Percentiles rank a stretch among this genome's conserved stretches.
phyloP scores from a whole-genome alignment of 371 early-diverging fungal species.

The Mucor velutinosus region DNA sequence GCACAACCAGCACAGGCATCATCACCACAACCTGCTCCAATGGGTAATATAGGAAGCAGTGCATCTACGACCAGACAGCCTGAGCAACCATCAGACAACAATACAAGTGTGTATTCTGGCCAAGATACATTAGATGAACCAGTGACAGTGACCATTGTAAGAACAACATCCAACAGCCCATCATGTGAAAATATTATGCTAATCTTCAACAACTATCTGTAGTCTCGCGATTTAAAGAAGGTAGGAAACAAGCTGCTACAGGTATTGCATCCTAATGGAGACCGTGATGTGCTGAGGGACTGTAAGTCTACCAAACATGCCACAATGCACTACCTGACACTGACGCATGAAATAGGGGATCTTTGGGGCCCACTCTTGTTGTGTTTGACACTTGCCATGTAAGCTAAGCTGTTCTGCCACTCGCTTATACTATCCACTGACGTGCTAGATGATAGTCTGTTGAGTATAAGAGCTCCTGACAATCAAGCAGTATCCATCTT shows the following conservation, averaged over 20 bases:
- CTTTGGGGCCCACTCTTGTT: conserved; percentile 95
- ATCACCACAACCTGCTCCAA: background rate
- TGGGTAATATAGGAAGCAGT: background rate
- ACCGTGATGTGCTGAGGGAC: conserved; percentile 72
- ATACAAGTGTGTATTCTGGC: conserved; percentile 14
- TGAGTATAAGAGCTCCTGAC: conserved; percentile 65
- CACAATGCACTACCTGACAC: too few species aligned
- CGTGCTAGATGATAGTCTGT: conserved; percentile 34
- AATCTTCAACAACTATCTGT: background rate
- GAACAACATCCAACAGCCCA: background rate
- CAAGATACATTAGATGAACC: conserved; percentile 92
- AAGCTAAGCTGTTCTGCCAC: conserved; percentile 4
- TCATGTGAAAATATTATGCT: background rate
- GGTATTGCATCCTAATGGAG: conserved; percentile 73
- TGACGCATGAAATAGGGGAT: conserved; percentile 75
- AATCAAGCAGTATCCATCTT: conserved; percentile 86
- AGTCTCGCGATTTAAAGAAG: conserved; percentile 80
- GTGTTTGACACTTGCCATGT: conserved; percentile 86
- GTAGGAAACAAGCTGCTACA: conserved; percentile 73
- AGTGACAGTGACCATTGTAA: conserved; percentile 78
- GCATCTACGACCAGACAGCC: background rate
- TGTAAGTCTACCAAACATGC: conserved; percentile 51
- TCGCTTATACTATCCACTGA: too few species aligned
- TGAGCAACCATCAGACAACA: background rate
- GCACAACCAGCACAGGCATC: background rate